These are phyloP conservation scores for Metschnikowia rubicola DNA, from an alignment of 805 yeast genomes.

Conservation along the genomic window DNA sequence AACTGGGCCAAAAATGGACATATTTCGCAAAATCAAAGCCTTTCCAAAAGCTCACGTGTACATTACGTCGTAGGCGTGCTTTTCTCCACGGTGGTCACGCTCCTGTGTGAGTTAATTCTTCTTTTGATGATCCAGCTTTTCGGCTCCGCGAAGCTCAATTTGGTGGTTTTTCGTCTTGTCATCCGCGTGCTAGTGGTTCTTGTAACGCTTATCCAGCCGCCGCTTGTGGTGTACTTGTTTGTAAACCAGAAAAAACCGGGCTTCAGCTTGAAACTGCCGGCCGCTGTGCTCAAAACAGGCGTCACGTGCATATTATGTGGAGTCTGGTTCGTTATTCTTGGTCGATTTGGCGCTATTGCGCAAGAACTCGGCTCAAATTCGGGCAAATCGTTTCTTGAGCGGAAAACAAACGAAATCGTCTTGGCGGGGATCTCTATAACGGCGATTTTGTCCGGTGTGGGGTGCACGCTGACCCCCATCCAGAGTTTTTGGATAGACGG, in stretches of 20 bases:
- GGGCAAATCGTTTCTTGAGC: conserved; percentile 29
- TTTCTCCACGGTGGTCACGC: conserved; percentile 29
- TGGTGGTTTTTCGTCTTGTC: conserved; percentile 37
- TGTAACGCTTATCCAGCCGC: conserved; percentile 44
- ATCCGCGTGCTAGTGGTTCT: conserved; percentile 37
- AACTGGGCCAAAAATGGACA: background rate
- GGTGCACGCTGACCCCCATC: conserved; percentile 46
- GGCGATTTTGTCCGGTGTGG: conserved; percentile 50
- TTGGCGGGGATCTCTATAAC: conserved; percentile 49
- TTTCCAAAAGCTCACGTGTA: background rate
- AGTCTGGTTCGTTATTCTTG: conserved; percentile 34
- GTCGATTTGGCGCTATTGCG: conserved; percentile 33
- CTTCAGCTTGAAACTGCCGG: conserved; percentile 1
- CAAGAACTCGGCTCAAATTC: conserved; percentile 21
- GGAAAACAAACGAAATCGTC: conserved; percentile 44
- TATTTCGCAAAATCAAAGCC: background rate
- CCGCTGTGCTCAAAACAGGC: conserved; percentile 1
- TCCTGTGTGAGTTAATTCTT: conserved; percentile 30
- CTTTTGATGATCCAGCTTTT: conserved; percentile 37
- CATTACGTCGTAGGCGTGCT: conserved; percentile 21
- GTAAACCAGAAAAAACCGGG: conserved; percentile 26
- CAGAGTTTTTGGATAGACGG: conserved; percentile 11
- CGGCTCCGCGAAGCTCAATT: conserved; percentile 18
- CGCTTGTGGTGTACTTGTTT: conserved; percentile 30
- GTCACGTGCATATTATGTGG: conserved; percentile 17